phyloP scores from a whole-genome alignment of 345 rosid genomes.

The Combretum micranthum region DNA sequence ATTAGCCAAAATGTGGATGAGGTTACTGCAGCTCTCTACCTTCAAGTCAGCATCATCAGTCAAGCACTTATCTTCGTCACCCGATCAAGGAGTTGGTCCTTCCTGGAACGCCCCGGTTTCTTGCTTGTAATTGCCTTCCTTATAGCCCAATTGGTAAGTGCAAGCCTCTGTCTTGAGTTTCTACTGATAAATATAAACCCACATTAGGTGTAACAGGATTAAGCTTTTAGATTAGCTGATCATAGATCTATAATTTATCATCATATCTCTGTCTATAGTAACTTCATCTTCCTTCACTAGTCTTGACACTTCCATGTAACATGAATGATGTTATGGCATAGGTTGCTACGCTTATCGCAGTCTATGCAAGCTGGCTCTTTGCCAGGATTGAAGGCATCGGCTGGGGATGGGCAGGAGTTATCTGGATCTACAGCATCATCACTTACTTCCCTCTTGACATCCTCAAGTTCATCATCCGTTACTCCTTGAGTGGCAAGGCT shows the following conservation, averaged over 20 bases:
- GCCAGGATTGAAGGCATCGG: conserved; percentile 61
- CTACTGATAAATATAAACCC: background rate
- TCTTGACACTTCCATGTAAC: background rate
- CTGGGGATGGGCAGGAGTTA: conserved; percentile 83
- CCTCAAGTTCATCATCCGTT: conserved; percentile 68
- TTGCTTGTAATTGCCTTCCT: conserved; percentile 51
- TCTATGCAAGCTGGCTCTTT: conserved; percentile 60
- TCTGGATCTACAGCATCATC: conserved; percentile 56
- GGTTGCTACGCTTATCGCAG: conserved; percentile 64
- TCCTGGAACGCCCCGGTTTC: conserved; percentile 54
- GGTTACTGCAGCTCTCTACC: conserved; percentile 72
- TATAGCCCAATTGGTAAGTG: conserved; percentile 57
- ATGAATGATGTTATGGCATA: conserved; percentile 7
- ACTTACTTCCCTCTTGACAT: conserved; percentile 67
- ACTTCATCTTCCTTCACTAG: background rate
- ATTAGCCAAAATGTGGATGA: conserved; percentile 28
- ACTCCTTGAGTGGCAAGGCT: conserved; percentile 49
- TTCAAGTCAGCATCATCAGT: conserved; percentile 85
- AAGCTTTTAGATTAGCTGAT: background rate
- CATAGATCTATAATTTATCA: too few species aligned
- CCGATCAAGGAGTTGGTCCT: conserved; percentile 78
- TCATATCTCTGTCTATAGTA: background rate
- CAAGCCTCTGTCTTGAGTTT: background rate
- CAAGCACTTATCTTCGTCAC: conserved; percentile 89
- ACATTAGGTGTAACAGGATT: background rate